Conservation (phyloP, 2,329 filamentous ascomycete species). For the Claviceps africana region DNA sequence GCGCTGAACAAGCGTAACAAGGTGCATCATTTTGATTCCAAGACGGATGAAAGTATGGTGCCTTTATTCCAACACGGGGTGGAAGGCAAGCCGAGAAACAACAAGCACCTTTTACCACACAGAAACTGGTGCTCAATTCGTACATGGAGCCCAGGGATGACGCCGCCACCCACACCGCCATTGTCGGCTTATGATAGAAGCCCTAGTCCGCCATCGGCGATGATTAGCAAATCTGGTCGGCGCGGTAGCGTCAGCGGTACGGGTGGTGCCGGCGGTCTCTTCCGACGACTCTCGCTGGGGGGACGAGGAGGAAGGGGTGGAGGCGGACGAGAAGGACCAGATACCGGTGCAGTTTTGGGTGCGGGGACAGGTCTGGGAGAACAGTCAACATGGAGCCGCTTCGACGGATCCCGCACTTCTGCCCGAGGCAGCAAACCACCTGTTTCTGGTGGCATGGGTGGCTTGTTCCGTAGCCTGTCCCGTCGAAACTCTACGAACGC, state of each 20-base stretch:
- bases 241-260: slow-evolving; percentile 9
- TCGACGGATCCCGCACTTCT: slow-evolving; percentile 24
- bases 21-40: slow-evolving; percentile 52
- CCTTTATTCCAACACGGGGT: slow-evolving; percentile 83
- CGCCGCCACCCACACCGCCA: slow-evolving; percentile 55
- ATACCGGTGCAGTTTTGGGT: not conserved
- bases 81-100: slow-evolving; percentile 79
- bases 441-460: slow-evolving; percentile 28
- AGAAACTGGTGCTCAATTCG: slow-evolving; percentile 94
- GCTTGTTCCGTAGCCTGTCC: slow-evolving; percentile 31
- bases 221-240: slow-evolving; percentile 1
- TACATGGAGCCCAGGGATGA: slow-evolving; percentile 64
- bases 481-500: slow-evolving; percentile 22
- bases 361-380: slow-evolving; percentile 12
- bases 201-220: slow-evolving; percentile 22
- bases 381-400: slow-evolving; percentile 20
- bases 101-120: slow-evolving; percentile 74
- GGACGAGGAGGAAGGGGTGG: not conserved
- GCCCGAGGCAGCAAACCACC: slow-evolving; percentile 34
- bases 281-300: slow-evolving; percentile 28
- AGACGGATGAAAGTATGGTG: slow-evolving; percentile 93
- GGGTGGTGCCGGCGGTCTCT: slow-evolving; percentile 19
- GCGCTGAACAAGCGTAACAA: slow-evolving; percentile 89
- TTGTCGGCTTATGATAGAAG: slow-evolving; percentile 31
- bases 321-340: not conserved